Evolutionary conservation across 768 basidiomycete genomes (phyloP).

Genomic region (Lyophyllum decastes): DNA sequence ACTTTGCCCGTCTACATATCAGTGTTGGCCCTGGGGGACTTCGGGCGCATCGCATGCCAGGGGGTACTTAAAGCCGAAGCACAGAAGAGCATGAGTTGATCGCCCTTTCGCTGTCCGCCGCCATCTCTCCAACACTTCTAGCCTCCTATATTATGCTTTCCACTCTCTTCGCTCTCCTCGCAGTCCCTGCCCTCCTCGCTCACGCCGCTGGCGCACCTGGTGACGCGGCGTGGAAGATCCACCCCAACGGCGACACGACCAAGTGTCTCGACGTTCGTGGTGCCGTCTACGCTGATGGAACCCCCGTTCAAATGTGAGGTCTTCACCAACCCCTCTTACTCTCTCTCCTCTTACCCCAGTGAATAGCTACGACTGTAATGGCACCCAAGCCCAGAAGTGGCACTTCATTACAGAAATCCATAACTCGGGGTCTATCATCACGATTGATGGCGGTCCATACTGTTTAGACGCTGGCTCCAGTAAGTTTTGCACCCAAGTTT

Average conservation of each 20-base stretch:
- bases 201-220: too few relatives aligned
- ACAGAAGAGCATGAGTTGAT: too few relatives aligned
- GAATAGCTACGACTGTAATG: not conserved
- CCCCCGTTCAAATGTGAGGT: slow-evolving; percentile 33
- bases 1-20: too few relatives aligned
- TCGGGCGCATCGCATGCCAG: too few relatives aligned
- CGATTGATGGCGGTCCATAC: slow-evolving; percentile 30
- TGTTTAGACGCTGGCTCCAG: slow-evolving; percentile 35
- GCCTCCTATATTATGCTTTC: too few relatives aligned
- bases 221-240: not conserved
- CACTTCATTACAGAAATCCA: slow-evolving; percentile 9
- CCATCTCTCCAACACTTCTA: too few relatives aligned
- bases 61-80: too few relatives aligned
- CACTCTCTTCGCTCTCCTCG: too few relatives aligned
- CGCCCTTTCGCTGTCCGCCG: too few relatives aligned
- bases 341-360: not conserved
- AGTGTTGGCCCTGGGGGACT: too few relatives aligned
- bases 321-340: not conserved
- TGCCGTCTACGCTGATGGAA: slow-evolving; percentile 26
- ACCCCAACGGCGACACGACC: slow-evolving; percentile 22
- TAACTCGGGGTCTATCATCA: slow-evolving; percentile 20
- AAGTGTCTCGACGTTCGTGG: slow-evolving; percentile 34
- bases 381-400: slow-evolving; percentile 25
- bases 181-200: too few relatives aligned
- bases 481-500: not conserved